Evolutionary conservation across 2,329 filamentous ascomycete species (phyloP).

Genomic region (Neoarthrinium moseri): DNA sequence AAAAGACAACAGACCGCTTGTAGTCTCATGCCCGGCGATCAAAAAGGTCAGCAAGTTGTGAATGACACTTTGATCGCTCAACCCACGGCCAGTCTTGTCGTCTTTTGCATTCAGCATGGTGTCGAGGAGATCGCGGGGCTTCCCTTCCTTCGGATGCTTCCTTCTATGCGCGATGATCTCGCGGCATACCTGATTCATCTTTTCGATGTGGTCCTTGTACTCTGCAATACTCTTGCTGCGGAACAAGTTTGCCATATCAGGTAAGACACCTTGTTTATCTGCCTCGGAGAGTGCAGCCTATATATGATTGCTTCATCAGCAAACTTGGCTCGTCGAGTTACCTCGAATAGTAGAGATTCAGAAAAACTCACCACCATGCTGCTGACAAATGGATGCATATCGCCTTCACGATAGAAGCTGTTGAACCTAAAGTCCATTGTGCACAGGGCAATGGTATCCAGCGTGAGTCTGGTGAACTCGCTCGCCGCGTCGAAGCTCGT

Average conservation of each 20-base stretch:
- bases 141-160: constrained; percentile 61
- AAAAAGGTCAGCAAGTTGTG: neutral
- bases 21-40: neutral
- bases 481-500: constrained; percentile 39
- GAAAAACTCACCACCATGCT: no score
- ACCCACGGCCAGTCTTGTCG: neutral
- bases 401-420: neutral
- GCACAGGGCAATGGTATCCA: neutral
- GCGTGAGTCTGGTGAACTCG: constrained; percentile 57
- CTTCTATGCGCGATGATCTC: constrained; percentile 52
- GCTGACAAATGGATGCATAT: neutral
- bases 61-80: neutral
- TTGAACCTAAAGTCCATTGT: neutral
- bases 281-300: no score
- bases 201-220: constrained; percentile 50
- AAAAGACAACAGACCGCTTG: neutral
- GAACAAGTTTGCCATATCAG: no score
- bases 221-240: constrained; percentile 49
- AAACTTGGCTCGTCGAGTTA: no score
- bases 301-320: no score
- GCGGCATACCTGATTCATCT: constrained; percentile 57
- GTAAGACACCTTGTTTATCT: no score
- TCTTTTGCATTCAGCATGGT: no score
- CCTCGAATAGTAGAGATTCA: constrained; percentile 45
- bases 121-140: no score